Percentiles rank a stretch among this genome's conserved stretches.
Evolutionary conservation across 2,329 filamentous ascomycete species (phyloP).

Genomic region (Tolypocladium endophyticum): DNA sequence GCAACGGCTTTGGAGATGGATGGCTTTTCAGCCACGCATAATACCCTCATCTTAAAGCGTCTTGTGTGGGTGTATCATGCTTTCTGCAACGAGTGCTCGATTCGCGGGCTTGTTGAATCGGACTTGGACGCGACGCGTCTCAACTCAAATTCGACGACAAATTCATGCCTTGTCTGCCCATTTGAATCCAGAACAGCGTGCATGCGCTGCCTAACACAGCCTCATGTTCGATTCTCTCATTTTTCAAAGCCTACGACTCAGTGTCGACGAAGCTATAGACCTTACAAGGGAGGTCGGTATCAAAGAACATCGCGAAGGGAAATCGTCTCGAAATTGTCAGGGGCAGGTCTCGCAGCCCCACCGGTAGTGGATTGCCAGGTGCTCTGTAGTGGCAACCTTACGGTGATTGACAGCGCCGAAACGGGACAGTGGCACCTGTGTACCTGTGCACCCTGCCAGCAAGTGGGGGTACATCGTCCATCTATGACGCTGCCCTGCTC

Average conservation of each 20-base stretch:
- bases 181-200: background rate
- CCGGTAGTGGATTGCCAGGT: background rate
- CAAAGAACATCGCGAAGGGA: background rate
- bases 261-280: background rate
- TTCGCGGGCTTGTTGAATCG: background rate
- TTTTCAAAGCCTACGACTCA: background rate
- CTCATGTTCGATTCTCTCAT: background rate
- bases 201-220: background rate
- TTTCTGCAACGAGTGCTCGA: background rate
- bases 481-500: background rate
- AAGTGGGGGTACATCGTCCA: background rate
- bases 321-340: background rate
- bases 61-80: background rate
- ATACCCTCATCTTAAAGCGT: slow-evolving; percentile 32
- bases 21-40: slow-evolving; percentile 59
- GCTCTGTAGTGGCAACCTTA: background rate
- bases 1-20: slow-evolving; percentile 94
- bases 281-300: background rate
- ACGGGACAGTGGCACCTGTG: background rate
- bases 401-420: background rate
- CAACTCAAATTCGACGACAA: background rate
- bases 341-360: background rate
- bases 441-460: background rate
- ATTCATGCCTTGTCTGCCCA: background rate
- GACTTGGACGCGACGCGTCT: background rate